These are phyloP conservation scores for Penicillium macrosclerotiorum DNA, from an alignment of 495 filamentous ascomycete genomes.

Conservation along the genomic window DNA sequence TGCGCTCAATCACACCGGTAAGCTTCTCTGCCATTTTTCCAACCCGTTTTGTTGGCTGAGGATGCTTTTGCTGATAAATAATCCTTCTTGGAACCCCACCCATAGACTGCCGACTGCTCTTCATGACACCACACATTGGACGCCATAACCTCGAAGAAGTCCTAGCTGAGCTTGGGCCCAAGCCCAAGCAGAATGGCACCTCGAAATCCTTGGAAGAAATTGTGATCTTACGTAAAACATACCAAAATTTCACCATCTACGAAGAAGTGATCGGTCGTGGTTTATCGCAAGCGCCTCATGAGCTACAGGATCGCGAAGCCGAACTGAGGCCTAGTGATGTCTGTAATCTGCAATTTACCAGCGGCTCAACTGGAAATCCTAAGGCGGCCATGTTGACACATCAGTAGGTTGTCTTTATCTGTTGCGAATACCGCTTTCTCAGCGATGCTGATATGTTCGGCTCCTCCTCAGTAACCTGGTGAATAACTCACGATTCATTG, in stretches of 20 bases:
- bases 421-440: not conserved
- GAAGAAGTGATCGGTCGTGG: conserved; percentile 40
- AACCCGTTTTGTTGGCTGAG: too few relatives aligned
- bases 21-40: conserved; percentile 10
- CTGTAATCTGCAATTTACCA: conserved; percentile 70
- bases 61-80: not conserved
- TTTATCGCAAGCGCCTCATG: conserved; percentile 29
- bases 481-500: conserved; percentile 69
- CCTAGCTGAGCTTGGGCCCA: conserved; percentile 46
- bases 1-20: conserved; percentile 63
- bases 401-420: conserved; percentile 42
- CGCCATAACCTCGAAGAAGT: conserved; percentile 53
- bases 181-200: conserved; percentile 29
- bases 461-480: conserved; percentile 55
- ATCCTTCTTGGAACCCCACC: too few relatives aligned
- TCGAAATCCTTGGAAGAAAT: conserved; percentile 44
- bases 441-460: conserved; percentile 3
- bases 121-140: conserved; percentile 62
- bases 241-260: conserved; percentile 52
- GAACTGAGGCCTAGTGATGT: conserved; percentile 59
- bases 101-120: conserved; percentile 58
- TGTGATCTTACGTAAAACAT: conserved; percentile 53
- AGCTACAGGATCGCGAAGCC: conserved; percentile 42
- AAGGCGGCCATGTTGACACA: conserved; percentile 77
- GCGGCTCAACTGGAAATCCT: conserved; percentile 66